phyloP scores from a whole-genome alignment of 139 green algal genomes.

The Asterochloris sp. region DNA sequence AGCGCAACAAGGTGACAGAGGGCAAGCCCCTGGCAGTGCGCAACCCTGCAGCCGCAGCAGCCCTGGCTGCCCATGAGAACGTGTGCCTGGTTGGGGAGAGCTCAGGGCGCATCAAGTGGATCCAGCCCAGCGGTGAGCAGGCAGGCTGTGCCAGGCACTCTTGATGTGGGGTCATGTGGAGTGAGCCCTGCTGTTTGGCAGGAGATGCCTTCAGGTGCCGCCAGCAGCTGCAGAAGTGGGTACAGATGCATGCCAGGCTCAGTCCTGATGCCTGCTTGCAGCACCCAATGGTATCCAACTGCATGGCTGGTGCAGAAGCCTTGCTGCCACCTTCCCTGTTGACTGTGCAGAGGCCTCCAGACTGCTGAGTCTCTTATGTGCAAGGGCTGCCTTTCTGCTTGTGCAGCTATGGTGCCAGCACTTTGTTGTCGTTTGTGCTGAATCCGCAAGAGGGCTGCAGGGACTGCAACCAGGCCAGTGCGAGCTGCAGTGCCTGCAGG shows the following conservation, averaged over 20 bases:
- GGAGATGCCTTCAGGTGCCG: too few species aligned
- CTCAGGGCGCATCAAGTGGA: conserved; percentile 43
- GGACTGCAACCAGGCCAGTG: not conserved
- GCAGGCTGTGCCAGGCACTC: not conserved
- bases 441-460: not conserved
- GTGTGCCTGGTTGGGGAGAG: conserved; percentile 22
- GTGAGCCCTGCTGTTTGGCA: too few species aligned
- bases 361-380: not conserved
- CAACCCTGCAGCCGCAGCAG: not conserved
- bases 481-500: conserved; percentile 37
- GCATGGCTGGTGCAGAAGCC: not conserved
- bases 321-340: not conserved
- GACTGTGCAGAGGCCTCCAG: not conserved
- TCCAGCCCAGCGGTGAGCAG: conserved; percentile 61
- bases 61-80: not conserved
- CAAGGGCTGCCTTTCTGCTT: not conserved
- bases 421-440: not conserved
- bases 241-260: too few species aligned
- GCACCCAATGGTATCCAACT: too few species aligned
- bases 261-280: too few species aligned
- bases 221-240: too few species aligned
- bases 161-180: too few species aligned
- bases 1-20: conserved; percentile 14
- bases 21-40: not conserved
- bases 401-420: not conserved